Percentiles rank a stretch among this genome's conserved stretches.
Evolutionary conservation across 2,329 filamentous ascomycete species (phyloP).

Genomic region (Stagonosporopsis vannaccii): DNA sequence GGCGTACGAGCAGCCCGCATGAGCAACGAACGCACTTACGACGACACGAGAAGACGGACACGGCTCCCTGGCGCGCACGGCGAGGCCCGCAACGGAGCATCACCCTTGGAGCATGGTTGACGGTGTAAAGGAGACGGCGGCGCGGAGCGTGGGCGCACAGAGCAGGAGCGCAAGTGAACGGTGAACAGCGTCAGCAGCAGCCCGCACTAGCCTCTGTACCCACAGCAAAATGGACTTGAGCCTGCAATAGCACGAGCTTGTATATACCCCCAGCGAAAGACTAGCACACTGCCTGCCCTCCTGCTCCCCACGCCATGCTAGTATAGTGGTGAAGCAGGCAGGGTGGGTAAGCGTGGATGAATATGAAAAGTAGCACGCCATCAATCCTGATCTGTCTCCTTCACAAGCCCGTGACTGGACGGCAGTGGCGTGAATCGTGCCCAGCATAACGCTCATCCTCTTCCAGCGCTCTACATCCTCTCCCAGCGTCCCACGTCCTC

Average conservation of each 20-base stretch:
- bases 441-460: too few relatives aligned
- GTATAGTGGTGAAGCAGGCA: neutral
- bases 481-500: too few relatives aligned
- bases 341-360: neutral
- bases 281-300: neutral
- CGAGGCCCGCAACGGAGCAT: neutral
- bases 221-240: neutral
- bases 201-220: neutral
- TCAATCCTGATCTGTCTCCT: too few relatives aligned
- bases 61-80: neutral
- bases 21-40: slow-evolving; percentile 23
- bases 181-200: neutral
- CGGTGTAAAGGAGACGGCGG: too few relatives aligned
- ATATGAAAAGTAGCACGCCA: too few relatives aligned
- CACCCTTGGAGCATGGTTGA: neutral
- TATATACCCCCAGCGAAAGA: neutral
- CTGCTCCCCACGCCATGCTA: neutral
- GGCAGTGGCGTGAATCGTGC: too few relatives aligned
- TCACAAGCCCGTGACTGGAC: too few relatives aligned
- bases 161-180: neutral
- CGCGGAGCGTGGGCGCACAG: neutral
- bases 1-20: slow-evolving; percentile 49
- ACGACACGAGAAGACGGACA: slow-evolving; percentile 20
- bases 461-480: too few relatives aligned
- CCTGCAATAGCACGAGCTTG: neutral